Evolutionary conservation across 2,329 filamentous ascomycete genomes (phyloP), one percentile per base, ranked within the genome.

Genomic region (Neonectria coccinea): DNA sequence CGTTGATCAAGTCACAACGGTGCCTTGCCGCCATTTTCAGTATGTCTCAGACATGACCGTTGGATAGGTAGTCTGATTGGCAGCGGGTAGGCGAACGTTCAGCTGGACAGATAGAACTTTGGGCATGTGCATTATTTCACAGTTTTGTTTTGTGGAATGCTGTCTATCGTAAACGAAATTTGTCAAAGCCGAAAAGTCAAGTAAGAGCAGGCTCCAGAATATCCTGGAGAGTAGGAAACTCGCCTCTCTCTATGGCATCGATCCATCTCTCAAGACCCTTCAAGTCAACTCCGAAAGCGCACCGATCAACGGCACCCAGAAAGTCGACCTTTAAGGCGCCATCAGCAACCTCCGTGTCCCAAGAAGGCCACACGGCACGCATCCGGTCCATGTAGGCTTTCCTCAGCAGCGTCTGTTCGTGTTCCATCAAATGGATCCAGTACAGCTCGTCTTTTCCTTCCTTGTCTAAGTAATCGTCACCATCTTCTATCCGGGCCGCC

Each of bases 361-460:
- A 82, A 14, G 65, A 68, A 1, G 77, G 77, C 31, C 74, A 63
- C 14, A 78, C 66, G 55, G 73, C 65, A 25, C 67, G 62, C 74
- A 83, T 74, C 8, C 73, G 70, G 1, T 74, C 54, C 2, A 25
- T 22, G 29, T 67, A 83, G 18, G 78, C 67, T 45, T 75, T 73
- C 2, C 78, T 72, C 52, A 82, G 66, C 27, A 72, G 72, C 3
- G 81, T 83, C 54, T 73, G 63, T 66, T 83, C 80, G 63, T 79
- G 82, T 27, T 82, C 76, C 73, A 78, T 75, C 18, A 77, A 36
- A 59, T 82, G 78, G 9, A 78, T 73, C 76, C 77, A 81, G 64
- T 80, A 83, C n/a, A 82, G 70, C 12, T 69, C 69, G 31, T 74
- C 73, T 62, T 79, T 79, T 5, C 77, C 79, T 56, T 82, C 78